Percentiles rank a stretch among this genome's conserved stretches.
These are phyloP conservation scores for Cerioporus squamosus DNA, from an alignment of 1,284 basidiomycete species.

Conservation along the genomic window DNA sequence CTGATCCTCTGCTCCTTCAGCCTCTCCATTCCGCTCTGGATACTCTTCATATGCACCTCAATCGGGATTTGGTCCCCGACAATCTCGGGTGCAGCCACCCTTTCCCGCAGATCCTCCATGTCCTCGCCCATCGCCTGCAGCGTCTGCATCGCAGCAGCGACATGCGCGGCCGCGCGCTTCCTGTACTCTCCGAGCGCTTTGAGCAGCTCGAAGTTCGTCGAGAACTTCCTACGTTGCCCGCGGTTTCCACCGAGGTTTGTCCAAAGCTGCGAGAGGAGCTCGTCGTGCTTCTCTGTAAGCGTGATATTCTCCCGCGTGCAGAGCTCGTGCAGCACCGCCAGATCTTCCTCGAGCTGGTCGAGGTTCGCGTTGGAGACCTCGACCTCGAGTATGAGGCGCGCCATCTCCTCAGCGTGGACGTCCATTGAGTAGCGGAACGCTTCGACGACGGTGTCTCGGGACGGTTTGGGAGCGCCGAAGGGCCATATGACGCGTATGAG, in stretches of 20 bases:
- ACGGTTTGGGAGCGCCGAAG: constrained; percentile 39
- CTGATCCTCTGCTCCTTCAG: constrained; percentile 57
- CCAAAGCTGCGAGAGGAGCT: constrained; percentile 70
- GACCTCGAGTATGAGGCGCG: constrained; percentile 64
- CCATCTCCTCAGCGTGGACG: constrained; percentile 54
- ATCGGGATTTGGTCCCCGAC: constrained; percentile 60
- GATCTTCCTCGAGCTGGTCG: constrained; percentile 61
- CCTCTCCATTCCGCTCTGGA: constrained; percentile 63
- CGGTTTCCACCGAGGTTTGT: constrained; percentile 66
- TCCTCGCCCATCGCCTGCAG: constrained; percentile 67
- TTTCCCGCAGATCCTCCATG: constrained; percentile 73
- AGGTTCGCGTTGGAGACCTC: constrained; percentile 57
- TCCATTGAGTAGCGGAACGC: constrained; percentile 68
- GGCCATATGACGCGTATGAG: constrained; percentile 48
- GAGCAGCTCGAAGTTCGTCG: constrained; percentile 56
- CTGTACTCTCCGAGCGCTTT: constrained; percentile 58
- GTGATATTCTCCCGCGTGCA: constrained; percentile 57
- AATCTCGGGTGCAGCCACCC: constrained; percentile 66
- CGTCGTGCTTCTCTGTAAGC: constrained; percentile 47
- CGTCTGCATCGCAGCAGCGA: constrained; percentile 62
- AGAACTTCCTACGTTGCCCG: constrained; percentile 46
- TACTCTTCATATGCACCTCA: constrained; percentile 74
- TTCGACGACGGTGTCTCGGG: constrained; percentile 48
- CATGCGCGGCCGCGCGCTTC: constrained; percentile 61
- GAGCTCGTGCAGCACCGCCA: constrained; percentile 58